Evolutionary conservation across 176 grass and related monocot species (phyloP), one percentile per base, ranked within the genome.

Genomic region (Urochloa ruziziensis): DNA sequence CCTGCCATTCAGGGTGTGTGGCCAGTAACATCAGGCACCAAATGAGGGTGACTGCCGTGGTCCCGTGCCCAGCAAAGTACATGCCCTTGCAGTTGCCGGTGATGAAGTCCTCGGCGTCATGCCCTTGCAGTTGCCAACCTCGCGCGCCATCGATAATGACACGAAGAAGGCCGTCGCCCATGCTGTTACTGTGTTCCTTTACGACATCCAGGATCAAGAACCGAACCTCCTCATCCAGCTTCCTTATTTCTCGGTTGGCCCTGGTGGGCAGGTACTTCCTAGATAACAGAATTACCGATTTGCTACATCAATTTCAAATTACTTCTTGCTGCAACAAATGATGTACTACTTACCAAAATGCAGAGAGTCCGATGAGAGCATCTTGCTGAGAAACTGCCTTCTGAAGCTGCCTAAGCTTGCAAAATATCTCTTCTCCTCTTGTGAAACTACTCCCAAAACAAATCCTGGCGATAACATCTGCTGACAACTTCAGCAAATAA

Each of bases 11-110:
- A 0, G 75, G 82, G 65, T 94, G 74, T 1, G 80, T 52, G n/a
- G 90, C 72, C 47, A 97, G 92, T 62, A 97, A 62, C 88, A 97
- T 86, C 70, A 97, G 82, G 77, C 92, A 94, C 92, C 94, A 97
- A 35, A 84, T 82, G 13, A 88, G 56, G 2, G 90, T 77, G 33
- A 87, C 82, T 19, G 85, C 80, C 0, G 76, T 90, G 1, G 83
- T 97, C 74, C 92, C 94, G 25, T 88, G 90, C 6, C 87, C 90
- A 0, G 48, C 85, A 18, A 97, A 94, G 85, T 97, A 97, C 11
- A 97, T 89, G 19, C 39, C 90, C 80, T 97, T 94, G 77, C 94
- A 94, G 49, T 90, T 92, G 68, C 79, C 88, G 1, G 91, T 49
- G 48, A 97, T 83, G 67, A 93, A 91, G 27, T 78, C 88, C n/a